A percentile compares a stretch with the other conserved stretches of the same genome.
phyloP scores from a whole-genome alignment of 2,329 filamentous ascomycete species.

The Fusarium sp. region DNA sequence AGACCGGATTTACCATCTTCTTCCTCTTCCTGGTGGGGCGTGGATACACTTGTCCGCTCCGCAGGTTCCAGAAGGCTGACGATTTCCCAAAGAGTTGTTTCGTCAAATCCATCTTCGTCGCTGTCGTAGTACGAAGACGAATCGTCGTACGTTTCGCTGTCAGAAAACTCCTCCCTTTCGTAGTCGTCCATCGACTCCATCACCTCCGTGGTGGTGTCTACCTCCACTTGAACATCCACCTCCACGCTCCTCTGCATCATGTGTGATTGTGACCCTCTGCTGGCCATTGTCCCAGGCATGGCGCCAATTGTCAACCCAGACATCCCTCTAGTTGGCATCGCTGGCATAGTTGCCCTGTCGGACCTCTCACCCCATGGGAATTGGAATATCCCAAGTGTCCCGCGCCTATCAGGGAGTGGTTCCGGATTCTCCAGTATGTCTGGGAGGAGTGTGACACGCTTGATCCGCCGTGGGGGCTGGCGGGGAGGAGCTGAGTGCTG shows the following conservation, averaged over 20 bases:
- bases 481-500: conserved; percentile 63
- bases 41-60: conserved; percentile 59
- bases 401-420: conserved; percentile 68
- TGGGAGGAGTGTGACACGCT: conserved; percentile 69
- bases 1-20: conserved; percentile 7
- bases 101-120: conserved; percentile 68
- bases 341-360: conserved; percentile 63
- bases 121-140: conserved; percentile 41
- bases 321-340: conserved; percentile 46
- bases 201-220: conserved; percentile 54
- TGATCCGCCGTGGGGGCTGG: conserved; percentile 66
- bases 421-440: conserved; percentile 73
- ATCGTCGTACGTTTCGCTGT: conserved; percentile 44
- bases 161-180: conserved; percentile 60
- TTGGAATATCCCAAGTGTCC: conserved; percentile 73
- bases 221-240: conserved; percentile 1
- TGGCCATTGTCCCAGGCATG: conserved; percentile 65
- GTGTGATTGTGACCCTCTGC: conserved; percentile 4
- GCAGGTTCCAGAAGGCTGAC: conserved; percentile 68
- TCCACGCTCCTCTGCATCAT: conserved; percentile 19
- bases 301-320: conserved; percentile 48
- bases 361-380: conserved; percentile 76
- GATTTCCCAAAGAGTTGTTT: conserved; percentile 74
- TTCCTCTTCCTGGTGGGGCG: conserved; percentile 18
- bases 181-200: conserved; percentile 67